Percentiles rank a stretch among this genome's conserved stretches.
phyloP scores from a whole-genome alignment of 305 asterid species.

The Fraxinus latifolia region DNA sequence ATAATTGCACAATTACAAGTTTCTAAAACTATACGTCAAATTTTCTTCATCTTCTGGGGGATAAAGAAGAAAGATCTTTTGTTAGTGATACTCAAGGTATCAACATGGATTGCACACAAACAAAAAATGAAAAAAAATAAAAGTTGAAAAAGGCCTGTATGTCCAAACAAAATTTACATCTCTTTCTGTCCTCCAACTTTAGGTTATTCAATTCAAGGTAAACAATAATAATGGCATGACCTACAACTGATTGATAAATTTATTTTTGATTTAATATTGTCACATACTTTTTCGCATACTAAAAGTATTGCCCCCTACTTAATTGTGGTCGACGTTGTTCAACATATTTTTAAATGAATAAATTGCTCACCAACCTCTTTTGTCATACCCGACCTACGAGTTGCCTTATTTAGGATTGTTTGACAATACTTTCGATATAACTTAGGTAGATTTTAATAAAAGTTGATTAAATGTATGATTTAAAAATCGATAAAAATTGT shows the following conservation, averaged over 20 bases:
- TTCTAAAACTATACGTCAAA: conserved; percentile 12
- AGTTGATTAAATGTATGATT: too few species aligned
- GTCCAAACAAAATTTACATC: conserved; percentile 5
- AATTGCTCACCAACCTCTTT: neutral
- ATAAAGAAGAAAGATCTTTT: conserved; percentile 24
- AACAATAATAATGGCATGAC: too few species aligned
- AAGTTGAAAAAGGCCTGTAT: neutral
- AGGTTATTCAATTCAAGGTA: neutral
- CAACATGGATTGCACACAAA: neutral
- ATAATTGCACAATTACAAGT: conserved; percentile 14
- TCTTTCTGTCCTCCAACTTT: neutral
- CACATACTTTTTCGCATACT: too few species aligned
- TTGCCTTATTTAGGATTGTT: neutral
- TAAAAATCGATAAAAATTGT: neutral
- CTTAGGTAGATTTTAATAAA: too few species aligned
- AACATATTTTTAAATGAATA: neutral
- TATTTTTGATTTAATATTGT: neutral
- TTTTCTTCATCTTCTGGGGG: neutral
- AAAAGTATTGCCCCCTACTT: neutral
- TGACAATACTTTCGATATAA: too few species aligned
- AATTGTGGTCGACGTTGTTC: neutral
- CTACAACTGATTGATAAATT: too few species aligned
- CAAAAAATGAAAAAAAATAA: neutral
- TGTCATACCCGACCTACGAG: neutral
- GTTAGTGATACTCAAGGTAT: conserved; percentile 36